phyloP scores from a whole-genome alignment of 352 stramenopile species.

The Pythium monospermum region DNA sequence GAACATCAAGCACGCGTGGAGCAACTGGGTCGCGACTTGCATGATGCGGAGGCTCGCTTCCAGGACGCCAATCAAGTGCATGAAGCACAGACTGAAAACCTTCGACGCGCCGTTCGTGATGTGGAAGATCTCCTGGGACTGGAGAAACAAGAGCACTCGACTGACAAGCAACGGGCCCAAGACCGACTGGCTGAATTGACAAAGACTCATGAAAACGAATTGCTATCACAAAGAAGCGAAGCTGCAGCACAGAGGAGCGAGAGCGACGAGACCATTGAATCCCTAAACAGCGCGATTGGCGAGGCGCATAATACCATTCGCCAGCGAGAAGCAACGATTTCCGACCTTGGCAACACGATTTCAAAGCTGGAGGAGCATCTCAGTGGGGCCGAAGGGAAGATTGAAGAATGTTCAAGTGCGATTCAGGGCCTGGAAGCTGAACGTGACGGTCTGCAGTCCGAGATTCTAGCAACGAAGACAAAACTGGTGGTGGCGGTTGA shows the following conservation, averaged over 20 bases:
- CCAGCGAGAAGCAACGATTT: slow-evolving; percentile 5
- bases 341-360: slow-evolving; percentile 2
- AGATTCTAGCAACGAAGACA: background rate
- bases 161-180: too few species aligned
- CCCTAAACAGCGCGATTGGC: background rate
- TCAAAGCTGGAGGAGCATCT: background rate
- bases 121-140: background rate
- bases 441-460: background rate
- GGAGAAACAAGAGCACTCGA: slow-evolving; percentile 1
- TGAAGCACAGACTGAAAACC: background rate
- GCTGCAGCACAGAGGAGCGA: too few species aligned
- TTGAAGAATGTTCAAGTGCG: background rate
- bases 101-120: background rate
- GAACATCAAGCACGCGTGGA: background rate
- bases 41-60: background rate
- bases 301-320: background rate
- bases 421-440: background rate
- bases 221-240: too few species aligned
- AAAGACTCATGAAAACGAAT: too few species aligned
- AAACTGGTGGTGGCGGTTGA: background rate
- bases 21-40: background rate
- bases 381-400: background rate
- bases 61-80: background rate
- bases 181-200: too few species aligned
- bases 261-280: too few species aligned